These are phyloP conservation scores for Hypoxylon lienhwacheense DNA, from an alignment of 495 filamentous ascomycete genomes.

Conservation along the genomic window DNA sequence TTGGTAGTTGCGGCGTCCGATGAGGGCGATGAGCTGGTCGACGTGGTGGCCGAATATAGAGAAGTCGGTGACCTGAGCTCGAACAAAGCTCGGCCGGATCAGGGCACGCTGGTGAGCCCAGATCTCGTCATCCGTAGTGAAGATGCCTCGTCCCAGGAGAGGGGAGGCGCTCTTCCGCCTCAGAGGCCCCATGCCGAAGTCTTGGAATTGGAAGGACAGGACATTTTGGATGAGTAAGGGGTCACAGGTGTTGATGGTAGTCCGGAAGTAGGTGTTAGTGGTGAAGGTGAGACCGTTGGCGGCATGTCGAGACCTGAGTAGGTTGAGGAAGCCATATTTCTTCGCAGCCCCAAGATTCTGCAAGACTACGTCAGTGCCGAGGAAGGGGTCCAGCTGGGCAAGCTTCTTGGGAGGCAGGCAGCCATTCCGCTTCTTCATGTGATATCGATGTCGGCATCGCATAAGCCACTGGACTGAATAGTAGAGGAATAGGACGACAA, in stretches of 20 bases:
- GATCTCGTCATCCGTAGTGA: conserved; percentile 47
- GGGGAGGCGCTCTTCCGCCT: conserved; percentile 39
- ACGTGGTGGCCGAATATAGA: conserved; percentile 56
- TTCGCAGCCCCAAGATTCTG: conserved; percentile 32
- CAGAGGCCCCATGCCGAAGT: conserved; percentile 52
- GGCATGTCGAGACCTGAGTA: conserved; percentile 28
- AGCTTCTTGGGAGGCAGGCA: conserved; percentile 33
- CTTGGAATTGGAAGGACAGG: conserved; percentile 67
- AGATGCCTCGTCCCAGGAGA: conserved; percentile 51
- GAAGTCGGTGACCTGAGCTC: conserved; percentile 45
- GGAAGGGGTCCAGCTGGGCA: conserved; percentile 33
- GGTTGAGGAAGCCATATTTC: conserved; percentile 33
- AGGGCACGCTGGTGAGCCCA: conserved; percentile 48
- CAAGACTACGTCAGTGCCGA: conserved; percentile 38
- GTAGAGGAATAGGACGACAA: conserved; percentile 19
- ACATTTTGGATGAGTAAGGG: conserved; percentile 71
- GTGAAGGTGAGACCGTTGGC: conserved; percentile 38
- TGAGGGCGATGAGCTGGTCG: conserved; percentile 44
- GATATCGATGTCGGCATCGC: conserved; percentile 21
- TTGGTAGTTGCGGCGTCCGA: conserved; percentile 39
- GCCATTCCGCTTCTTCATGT: conserved; percentile 24
- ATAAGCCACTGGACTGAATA: conserved; percentile 24
- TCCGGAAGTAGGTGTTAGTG: conserved; percentile 34
- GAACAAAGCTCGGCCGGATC: conserved; percentile 48
- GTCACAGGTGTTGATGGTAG: conserved; percentile 60